Evolutionary conservation across 352 stramenopile genomes (phyloP), one percentile per base, ranked within the genome.

Genomic region (Blastocystis sp.): DNA sequence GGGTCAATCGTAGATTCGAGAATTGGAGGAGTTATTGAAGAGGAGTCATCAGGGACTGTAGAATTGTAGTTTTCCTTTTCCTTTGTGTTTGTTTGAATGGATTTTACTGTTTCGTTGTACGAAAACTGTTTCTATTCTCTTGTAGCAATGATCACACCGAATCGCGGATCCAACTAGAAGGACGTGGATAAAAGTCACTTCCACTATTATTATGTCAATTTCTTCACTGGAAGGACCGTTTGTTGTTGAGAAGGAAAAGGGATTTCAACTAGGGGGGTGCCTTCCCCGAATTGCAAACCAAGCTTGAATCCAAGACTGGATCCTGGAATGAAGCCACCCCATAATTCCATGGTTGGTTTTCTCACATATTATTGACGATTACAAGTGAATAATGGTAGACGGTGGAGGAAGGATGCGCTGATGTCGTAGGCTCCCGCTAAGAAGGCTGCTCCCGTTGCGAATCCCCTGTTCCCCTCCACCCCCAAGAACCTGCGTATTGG

Each of bases 401-500:
- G 3, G 48, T 38, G 40, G 14, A 11, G 48, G 40, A 9, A 38
- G 0, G 43, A 66, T 2, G 28, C n/a, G n/a, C 48, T n/a, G 48
- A 48, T 71, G 19, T 0, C 64, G 64, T 71, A 81, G 70, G 48
- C 70, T 81, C 42, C 42, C 34, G 70, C 70, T 81, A 81, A 81
- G 70, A 64, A 81, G 21, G 42, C 70, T 81, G 48, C 70, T 81
- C n/a, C 24, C 38, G 42, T 64, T 81, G 48, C 48, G 54, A 81
- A 81, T 60, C 70, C 70, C 28, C n/a, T 81, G 10, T 81, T 81
- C n/a, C 19, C 43, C 65, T 7, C 70, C 2, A 81, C 70, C 65
- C 70, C 70, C 54, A 81, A 81, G 70, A 63, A 52, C 10, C 65
- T 81, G 45, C 45, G 43, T 17, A 81, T 81, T 81, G 70, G 70